Evolutionary conservation across 441 rosid genomes (phyloP).

Genomic region (Adansonia rubrostipa): DNA sequence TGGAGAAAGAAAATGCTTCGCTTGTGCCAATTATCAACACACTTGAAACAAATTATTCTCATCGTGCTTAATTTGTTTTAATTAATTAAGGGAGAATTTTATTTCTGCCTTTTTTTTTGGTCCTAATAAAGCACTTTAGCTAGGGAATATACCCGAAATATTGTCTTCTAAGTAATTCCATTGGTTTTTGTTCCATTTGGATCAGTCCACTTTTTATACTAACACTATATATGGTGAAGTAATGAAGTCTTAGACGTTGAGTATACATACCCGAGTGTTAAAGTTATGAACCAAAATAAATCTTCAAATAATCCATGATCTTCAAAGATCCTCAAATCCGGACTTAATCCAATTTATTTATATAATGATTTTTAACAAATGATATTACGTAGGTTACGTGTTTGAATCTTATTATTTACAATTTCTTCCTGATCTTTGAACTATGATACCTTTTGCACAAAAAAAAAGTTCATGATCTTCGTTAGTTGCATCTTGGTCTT

Average conservation of each 20-base stretch:
- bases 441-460: too few relatives aligned
- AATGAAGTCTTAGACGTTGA: not conserved
- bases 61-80: conserved; percentile 13
- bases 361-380: too few relatives aligned
- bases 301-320: not conserved
- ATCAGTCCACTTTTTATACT: not conserved
- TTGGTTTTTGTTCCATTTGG: not conserved
- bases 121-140: conserved; percentile 20
- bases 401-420: too few relatives aligned
- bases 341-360: too few relatives aligned
- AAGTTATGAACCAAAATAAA: not conserved
- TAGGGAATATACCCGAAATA: not conserved
- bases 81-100: not conserved
- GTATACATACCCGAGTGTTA: not conserved
- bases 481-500: too few relatives aligned
- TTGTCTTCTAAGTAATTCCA: not conserved
- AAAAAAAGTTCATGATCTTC: too few relatives aligned
- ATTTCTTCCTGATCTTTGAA: too few relatives aligned
- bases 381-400: too few relatives aligned
- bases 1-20: conserved; percentile 24
- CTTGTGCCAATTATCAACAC: conserved; percentile 24
- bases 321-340: too few relatives aligned
- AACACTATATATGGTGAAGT: not conserved
- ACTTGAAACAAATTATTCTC: not conserved
- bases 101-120: conserved; percentile 33